Evolutionary conservation across 2,329 filamentous ascomycete genomes (phyloP), one percentile per base, ranked within the genome.

Genomic region (Alternaria infectoria): DNA sequence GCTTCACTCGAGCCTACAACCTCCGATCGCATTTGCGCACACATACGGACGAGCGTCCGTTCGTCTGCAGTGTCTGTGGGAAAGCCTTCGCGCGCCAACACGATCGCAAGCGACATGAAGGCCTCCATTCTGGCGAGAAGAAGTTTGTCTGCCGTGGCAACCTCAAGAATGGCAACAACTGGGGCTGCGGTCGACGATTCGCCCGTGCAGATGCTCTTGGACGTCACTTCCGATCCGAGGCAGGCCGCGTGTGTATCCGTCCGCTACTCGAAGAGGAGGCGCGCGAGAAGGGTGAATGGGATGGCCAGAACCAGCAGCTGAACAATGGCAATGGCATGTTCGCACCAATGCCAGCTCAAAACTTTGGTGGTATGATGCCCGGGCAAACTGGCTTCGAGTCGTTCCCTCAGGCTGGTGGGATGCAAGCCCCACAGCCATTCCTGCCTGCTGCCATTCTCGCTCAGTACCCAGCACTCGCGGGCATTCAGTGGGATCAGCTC

Each of bases 61-160:
- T 98, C 75, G 95, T 98, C 3, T 99, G 96, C 77, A 97, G 93
- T 0, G 93, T 98, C 9, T 99, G 96, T 72, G 93, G 93, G 56
- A 99, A 99, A 80, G 96, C 96, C 0, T 99, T 99, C 81, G 96
- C 96, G 6, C 91, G 96, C 25, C 96, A 99, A 77, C 96, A 99
- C 77, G 96, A 99, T 78, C 91, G 96, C 49, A 99, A 99, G 81
- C 91, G 96, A 43, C 96, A 99, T 80, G 96, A 99, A 82, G 94
- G 95, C 43, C 84, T 99, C 45, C 96, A 99, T 76, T 96, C 93
- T 0, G 96, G 96, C 45, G 96, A 99, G 83, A 99, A 98, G 88
- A 98, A 97, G 77, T 99, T 98, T 77, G 92, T 98, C 8, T 99
- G 96, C 82, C 93, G 93, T 70, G 96, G 96, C 57, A 92, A 94